Conservation (phyloP, 179 eudicot species). For the Silene vulgaris region DNA sequence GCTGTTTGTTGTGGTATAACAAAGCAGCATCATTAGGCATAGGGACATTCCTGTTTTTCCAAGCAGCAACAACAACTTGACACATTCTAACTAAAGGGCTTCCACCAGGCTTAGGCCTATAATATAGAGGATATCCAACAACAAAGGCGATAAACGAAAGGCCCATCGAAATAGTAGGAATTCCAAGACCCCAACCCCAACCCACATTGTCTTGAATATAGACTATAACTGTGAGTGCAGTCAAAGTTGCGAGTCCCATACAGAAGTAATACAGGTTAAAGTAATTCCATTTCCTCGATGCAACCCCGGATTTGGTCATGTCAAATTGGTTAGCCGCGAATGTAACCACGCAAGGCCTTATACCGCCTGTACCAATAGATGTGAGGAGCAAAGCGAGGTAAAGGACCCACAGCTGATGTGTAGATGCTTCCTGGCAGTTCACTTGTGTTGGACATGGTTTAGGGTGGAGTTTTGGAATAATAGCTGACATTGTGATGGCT, state of each 20-base stretch:
- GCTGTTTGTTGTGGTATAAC: slow-evolving; percentile 45
- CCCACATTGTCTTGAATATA: slow-evolving; percentile 59
- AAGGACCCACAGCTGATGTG: slow-evolving; percentile 38
- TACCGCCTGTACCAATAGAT: slow-evolving; percentile 53
- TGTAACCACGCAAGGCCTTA: slow-evolving; percentile 54
- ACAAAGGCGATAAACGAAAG: slow-evolving; percentile 38
- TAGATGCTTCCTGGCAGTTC: slow-evolving; percentile 51
- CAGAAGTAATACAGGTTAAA: slow-evolving; percentile 53
- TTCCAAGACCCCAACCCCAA: slow-evolving; percentile 63
- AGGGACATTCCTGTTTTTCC: slow-evolving; percentile 44
- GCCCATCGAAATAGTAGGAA: slow-evolving; percentile 52
- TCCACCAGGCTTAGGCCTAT: slow-evolving; percentile 46
- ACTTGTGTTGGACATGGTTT: slow-evolving; percentile 50
- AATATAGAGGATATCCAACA: slow-evolving; percentile 44
- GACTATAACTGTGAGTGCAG: slow-evolving; percentile 50
- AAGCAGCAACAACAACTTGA: slow-evolving; percentile 54
- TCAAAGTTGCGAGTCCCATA: slow-evolving; percentile 49
- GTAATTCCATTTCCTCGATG: slow-evolving; percentile 45
- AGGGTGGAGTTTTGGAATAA: slow-evolving; percentile 48
- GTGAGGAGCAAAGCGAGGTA: slow-evolving; percentile 50
- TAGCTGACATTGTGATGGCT: slow-evolving; percentile 48
- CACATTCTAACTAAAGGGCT: slow-evolving; percentile 51
- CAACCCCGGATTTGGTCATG: slow-evolving; percentile 45
- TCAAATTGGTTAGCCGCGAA: slow-evolving; percentile 69
- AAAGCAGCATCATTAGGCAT: slow-evolving; percentile 30